phyloP scores from a whole-genome alignment of 805 yeast genomes.

The Pichia gijzeniarum region DNA sequence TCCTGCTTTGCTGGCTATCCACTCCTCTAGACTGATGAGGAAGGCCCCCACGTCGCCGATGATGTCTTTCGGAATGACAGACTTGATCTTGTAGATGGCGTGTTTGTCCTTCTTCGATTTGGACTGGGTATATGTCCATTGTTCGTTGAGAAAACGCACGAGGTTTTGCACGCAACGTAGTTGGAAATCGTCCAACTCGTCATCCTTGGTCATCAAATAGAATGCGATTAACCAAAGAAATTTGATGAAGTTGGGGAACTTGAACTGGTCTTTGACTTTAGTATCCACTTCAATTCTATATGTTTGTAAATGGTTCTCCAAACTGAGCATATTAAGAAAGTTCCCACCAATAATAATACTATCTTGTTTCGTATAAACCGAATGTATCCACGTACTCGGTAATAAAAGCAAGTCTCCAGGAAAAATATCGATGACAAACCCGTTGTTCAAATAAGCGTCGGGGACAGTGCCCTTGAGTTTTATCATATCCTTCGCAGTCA shows the following conservation, averaged over 20 bases:
- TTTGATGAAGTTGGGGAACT: constrained; percentile 70
- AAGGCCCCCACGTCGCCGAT: constrained; percentile 9
- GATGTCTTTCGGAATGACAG: constrained; percentile 9
- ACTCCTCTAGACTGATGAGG: not conserved
- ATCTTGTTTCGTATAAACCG: constrained; percentile 78
- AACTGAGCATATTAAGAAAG: constrained; percentile 59
- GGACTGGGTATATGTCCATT: constrained; percentile 2
- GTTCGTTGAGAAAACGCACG: constrained; percentile 17
- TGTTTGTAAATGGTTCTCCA: constrained; percentile 57
- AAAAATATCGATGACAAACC: constrained; percentile 26
- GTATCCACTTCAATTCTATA: constrained; percentile 59
- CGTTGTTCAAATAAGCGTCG: constrained; percentile 30
- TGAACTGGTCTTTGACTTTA: constrained; percentile 66
- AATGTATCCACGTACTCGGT: constrained; percentile 93
- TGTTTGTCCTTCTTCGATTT: not conserved
- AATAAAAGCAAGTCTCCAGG: constrained; percentile 75
- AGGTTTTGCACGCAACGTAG: constrained; percentile 18
- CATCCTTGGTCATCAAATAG: constrained; percentile 25
- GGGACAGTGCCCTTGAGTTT: constrained; percentile 10
- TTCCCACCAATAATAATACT: constrained; percentile 86
- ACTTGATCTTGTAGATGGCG: constrained; percentile 39
- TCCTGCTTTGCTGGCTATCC: not conserved
- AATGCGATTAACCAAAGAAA: constrained; percentile 64
- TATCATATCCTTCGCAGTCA: constrained; percentile 11
- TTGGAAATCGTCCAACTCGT: constrained; percentile 13